Base-by-base conservation (phyloP, 441 rosid species). In the Populus tomentosa region DNA sequence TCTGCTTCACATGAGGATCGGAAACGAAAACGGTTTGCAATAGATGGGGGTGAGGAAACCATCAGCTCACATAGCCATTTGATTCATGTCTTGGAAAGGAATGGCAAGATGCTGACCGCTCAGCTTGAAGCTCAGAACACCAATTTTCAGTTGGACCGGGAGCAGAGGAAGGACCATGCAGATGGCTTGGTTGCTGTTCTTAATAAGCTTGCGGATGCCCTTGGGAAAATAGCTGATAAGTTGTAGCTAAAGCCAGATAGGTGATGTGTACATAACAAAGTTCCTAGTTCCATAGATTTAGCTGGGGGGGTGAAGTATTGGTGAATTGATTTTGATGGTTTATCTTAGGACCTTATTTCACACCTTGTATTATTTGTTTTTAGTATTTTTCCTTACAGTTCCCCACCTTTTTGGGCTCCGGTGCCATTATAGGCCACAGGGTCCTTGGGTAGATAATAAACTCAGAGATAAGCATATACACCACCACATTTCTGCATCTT, bases 101-200 rank as follows among this genome's bases (percentile, higher is more conserved):
- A 94, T 61, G 92, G 97, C 24, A 89, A 88, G 81, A 86, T 91
- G 87, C 84, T 95, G 84, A 86, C 85, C 5, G 87, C 94, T 65
- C 98, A 92, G 75, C 99, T 95, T 20, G 97, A 95, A 88, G 91
- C 91, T 78, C 99, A 95, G 84, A 95, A 94, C 86, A 83, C 70
- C 81, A 89, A 89, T 75, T 87, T 83, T 40, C 93, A 86, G 79
- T 82, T 91, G 84, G 98, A 94, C 80, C 80, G 98, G 77, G 98
- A 94, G 87, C 98, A 94, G 84, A 83, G 99, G 75, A 94, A 87
- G 85, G 90, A 89, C 74, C 95, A 92, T 6, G 78, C 89, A 14
- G 88, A 88, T 74, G 86, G 85, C 83, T 69, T 95, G 80, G 91
- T 95, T 67, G 80, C 89, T 35, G 97, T 91, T 77, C 97, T 95